Conservation (phyloP, 2,329 filamentous ascomycete species). For the Aspergillus vadensis region DNA sequence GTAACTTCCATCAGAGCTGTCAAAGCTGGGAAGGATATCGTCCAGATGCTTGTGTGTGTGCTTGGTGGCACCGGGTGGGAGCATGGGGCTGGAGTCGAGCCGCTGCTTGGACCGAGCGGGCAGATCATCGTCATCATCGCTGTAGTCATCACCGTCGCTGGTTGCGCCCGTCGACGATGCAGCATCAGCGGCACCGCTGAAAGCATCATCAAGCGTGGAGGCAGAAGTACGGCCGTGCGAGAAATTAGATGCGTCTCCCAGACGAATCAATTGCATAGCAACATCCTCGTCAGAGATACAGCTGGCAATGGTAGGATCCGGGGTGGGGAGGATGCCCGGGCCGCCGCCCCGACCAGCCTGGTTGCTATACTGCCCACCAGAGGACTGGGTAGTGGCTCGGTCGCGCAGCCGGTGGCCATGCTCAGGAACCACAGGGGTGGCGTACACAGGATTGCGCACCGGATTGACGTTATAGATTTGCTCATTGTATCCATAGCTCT, state of each 20-base stretch:
- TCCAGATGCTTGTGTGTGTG: conserved; percentile 53
- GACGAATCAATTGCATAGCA: conserved; percentile 91
- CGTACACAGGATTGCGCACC: conserved; percentile 53
- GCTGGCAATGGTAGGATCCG: conserved; percentile 94
- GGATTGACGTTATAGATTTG: conserved; percentile 40
- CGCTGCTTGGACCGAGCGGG: conserved; percentile 47
- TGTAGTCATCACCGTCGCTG: conserved; percentile 68
- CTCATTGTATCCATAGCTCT: conserved; percentile 66
- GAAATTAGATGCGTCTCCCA: conserved; percentile 91
- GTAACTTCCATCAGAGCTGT: conserved; percentile 62
- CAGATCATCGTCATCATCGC: conserved; percentile 64
- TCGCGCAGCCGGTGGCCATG: conserved; percentile 67
- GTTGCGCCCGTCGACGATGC: conserved; percentile 84
- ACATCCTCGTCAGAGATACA: conserved; percentile 98
- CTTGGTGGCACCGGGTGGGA: conserved; percentile 49
- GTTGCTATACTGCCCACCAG: conserved; percentile 42
- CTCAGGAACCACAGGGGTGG: conserved; percentile 59
- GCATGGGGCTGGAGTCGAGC: conserved; percentile 44
- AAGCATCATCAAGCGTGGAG: conserved; percentile 88
- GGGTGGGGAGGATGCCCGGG: conserved; percentile 77
- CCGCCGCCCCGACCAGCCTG: conserved; percentile 42
- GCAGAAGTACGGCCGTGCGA: conserved; percentile 91
- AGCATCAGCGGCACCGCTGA: conserved; percentile 84
- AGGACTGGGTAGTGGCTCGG: conserved; percentile 58
- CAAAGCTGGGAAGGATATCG: conserved; percentile 58